Evolutionary conservation across 139 green algal species (phyloP), one percentile per base, ranked within the genome.

Genomic region (Tetradesmus obliquus): DNA sequence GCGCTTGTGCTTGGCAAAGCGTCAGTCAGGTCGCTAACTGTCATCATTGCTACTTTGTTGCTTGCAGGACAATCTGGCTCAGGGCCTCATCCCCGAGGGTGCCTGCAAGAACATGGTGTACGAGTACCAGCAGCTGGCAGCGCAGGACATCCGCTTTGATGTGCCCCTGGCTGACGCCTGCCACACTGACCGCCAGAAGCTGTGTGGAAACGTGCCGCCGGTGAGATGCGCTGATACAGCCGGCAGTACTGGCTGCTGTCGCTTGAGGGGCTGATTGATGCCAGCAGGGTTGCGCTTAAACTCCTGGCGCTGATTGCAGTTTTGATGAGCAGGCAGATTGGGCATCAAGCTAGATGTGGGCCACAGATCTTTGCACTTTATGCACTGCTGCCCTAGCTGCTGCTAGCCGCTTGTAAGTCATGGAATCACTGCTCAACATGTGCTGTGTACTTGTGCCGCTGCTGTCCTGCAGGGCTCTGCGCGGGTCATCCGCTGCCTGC

Each of bases 91-190:
- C 57, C 89, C 93, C 66, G 92, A 90, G 20, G n/a, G 74, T 0
- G 84, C 93, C 51, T 96, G 94, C 91, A 94, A 93, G 91, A 53
- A 74, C 3, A 93, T 94, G 87, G 92, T 95, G 19, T 90, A 91
- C n/a, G 91, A 95, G 81, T 98, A 97, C 94, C 60, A 95, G 84
- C 62, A 94, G 88, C 94, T 96, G 57, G 95, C 95, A 3, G 93
- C 95, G 1, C 85, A 98, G 91, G 97, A 99, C 94, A 97, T 99
- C 72, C 96, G 97, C 9, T 98, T 99, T 60, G 94, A 98, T 66
- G 93, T 96, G 24, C 94, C 95, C 0, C 93, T 99, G 10, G 95
- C 96, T 1, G 92, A 97, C 69, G 94, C 94, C 2, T 98, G 97
- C 94, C 94, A 91, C 72, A 92, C 96, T 45, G 96, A 98, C 89